A percentile compares a stretch with the other conserved stretches of the same genome.
These are phyloP conservation scores for Raphanus hybrid DNA, from an alignment of 441 rosid species.

Conservation along the genomic window DNA sequence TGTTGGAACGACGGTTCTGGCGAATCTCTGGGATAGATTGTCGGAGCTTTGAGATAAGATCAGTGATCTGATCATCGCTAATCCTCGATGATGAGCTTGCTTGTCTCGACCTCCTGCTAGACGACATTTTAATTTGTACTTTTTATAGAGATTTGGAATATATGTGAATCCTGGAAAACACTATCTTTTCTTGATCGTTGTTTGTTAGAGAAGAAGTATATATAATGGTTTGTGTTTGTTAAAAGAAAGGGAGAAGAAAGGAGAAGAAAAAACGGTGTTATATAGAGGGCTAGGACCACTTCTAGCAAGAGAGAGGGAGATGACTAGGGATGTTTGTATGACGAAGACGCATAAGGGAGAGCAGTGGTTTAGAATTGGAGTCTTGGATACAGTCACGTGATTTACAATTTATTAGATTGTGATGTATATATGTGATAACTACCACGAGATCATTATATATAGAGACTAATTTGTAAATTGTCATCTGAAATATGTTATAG, in stretches of 20 bases:
- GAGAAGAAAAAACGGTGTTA: conserved; percentile 41
- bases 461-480: conserved; percentile 6
- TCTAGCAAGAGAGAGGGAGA: conserved; percentile 36
- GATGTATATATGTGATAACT: background rate
- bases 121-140: conserved; percentile 65
- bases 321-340: conserved; percentile 67
- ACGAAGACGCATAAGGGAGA: conserved; percentile 74
- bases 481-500: background rate
- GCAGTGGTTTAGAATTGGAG: conserved; percentile 47
- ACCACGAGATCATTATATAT: background rate
- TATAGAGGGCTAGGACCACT: conserved; percentile 73
- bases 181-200: conserved; percentile 28
- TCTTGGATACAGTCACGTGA: conserved; percentile 40
- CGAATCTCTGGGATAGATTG: conserved; percentile 93
- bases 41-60: conserved; percentile 78
- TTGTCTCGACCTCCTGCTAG: conserved; percentile 81
- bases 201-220: conserved; percentile 21
- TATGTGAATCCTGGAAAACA: conserved; percentile 25
- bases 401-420: conserved; percentile 20
- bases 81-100: conserved; percentile 64
- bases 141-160: conserved; percentile 2
- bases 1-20: conserved; percentile 66
- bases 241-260: conserved; percentile 54
- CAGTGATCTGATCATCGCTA: conserved; percentile 86
- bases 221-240: conserved; percentile 37